These are phyloP conservation scores for Leucocoprinus birnbaumii DNA, from an alignment of 768 basidiomycete genomes.

Conservation along the genomic window DNA sequence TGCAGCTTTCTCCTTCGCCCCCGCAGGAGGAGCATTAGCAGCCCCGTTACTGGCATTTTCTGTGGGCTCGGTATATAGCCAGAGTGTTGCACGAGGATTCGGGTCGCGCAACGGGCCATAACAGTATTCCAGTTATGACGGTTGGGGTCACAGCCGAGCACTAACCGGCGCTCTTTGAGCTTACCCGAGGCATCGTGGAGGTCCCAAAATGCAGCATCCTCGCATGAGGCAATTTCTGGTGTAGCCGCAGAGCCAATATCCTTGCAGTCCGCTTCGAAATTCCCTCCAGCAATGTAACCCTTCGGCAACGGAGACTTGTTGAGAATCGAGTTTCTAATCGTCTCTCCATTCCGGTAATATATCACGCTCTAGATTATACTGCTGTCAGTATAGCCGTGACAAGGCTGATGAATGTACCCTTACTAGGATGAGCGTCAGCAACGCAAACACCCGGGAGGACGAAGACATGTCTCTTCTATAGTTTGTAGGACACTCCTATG, in stretches of 20 bases:
- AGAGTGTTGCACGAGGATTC: constrained; percentile 54
- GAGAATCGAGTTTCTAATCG: constrained; percentile 40
- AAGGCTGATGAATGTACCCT: neutral
- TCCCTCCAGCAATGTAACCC: constrained; percentile 49
- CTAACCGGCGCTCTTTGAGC: constrained; percentile 42
- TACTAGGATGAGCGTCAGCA: neutral
- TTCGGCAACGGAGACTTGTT: constrained; percentile 39
- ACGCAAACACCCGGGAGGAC: constrained; percentile 5
- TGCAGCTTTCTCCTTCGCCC: constrained; percentile 6
- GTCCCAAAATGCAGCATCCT: constrained; percentile 69
- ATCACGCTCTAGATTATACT: constrained; percentile 32
- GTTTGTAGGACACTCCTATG: neutral
- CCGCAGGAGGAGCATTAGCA: neutral
- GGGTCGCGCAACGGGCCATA: constrained; percentile 65
- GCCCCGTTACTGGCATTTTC: constrained; percentile 12
- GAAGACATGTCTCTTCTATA: neutral
- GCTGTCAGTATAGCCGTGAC: neutral
- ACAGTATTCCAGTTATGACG: constrained; percentile 73
- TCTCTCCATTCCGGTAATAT: constrained; percentile 40
- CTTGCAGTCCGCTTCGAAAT: constrained; percentile 44
- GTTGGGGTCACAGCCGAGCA: constrained; percentile 50
- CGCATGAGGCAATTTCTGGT: constrained; percentile 48
- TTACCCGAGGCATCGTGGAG: constrained; percentile 35
- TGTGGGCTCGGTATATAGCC: constrained; percentile 39
- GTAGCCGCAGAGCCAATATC: constrained; percentile 29